phyloP scores from a whole-genome alignment of 495 filamentous ascomycete genomes.

The Penicillium nucicola region DNA sequence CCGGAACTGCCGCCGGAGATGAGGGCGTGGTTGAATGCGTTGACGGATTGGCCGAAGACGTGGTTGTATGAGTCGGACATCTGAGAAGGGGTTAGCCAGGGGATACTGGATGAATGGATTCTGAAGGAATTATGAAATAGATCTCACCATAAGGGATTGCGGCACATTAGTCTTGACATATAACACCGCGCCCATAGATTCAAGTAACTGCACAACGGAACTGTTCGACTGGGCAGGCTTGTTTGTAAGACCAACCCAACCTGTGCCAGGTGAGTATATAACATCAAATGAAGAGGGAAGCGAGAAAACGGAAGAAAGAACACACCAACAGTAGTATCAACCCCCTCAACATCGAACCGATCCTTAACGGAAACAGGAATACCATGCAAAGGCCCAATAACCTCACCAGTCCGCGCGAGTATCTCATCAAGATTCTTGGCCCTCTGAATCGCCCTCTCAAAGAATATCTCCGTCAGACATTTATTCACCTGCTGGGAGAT shows the following conservation, averaged over 20 bases:
- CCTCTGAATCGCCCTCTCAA: slow-evolving; percentile 36
- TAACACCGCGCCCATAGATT: slow-evolving; percentile 43
- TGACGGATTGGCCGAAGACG: slow-evolving; percentile 46
- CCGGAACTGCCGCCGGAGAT: slow-evolving; percentile 60
- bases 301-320: background rate
- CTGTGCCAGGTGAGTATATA: slow-evolving; percentile 6
- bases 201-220: slow-evolving; percentile 20
- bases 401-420: slow-evolving; percentile 30
- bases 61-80: slow-evolving; percentile 50
- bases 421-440: slow-evolving; percentile 40
- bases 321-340: slow-evolving; percentile 40
- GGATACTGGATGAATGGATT: background rate
- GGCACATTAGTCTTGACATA: slow-evolving; percentile 62
- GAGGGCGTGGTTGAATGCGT: slow-evolving; percentile 52
- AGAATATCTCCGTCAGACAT: slow-evolving; percentile 63
- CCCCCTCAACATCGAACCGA: slow-evolving; percentile 53
- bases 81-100: slow-evolving; percentile 9
- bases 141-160: slow-evolving; percentile 43
- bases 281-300: background rate
- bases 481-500: slow-evolving; percentile 54
- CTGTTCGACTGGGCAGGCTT: slow-evolving; percentile 24
- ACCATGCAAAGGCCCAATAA: slow-evolving; percentile 62
- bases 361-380: slow-evolving; percentile 67
- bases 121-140: background rate
- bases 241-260: slow-evolving; percentile 27